phyloP scores from a whole-genome alignment of 2,329 filamentous ascomycete species.

The Amesomyces nigricolor region DNA sequence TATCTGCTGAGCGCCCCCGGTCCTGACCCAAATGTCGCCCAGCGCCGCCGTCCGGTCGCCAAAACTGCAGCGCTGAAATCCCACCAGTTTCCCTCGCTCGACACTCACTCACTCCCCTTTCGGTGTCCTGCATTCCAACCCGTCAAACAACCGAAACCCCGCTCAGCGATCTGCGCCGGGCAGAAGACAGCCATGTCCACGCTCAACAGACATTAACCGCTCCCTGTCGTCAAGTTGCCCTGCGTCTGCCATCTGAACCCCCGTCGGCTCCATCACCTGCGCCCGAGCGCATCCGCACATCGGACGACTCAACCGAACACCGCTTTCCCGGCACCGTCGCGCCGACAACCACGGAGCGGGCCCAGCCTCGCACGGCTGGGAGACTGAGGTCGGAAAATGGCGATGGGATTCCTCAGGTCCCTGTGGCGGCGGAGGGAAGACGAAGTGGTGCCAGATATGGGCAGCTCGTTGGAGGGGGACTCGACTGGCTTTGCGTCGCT shows the following conservation, averaged over 20 bases:
- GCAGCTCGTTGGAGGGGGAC: constrained; percentile 31
- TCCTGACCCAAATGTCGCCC: not conserved
- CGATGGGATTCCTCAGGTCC: constrained; percentile 17
- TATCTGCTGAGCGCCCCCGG: not conserved
- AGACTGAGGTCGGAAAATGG: constrained; percentile 16
- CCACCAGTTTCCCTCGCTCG: constrained; percentile 7
- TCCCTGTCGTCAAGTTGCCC: constrained; percentile 17
- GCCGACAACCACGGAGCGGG: constrained; percentile 19
- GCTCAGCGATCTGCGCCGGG: constrained; percentile 22
- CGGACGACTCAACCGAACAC: constrained; percentile 9
- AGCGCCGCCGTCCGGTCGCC: constrained; percentile 3
- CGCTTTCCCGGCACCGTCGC: constrained; percentile 15
- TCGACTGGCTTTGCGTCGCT: constrained; percentile 42
- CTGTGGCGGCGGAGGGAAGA: constrained; percentile 25
- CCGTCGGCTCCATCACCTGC: not conserved
- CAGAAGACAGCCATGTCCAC: constrained; percentile 25
- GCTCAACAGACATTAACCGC: constrained; percentile 22
- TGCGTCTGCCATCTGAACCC: constrained; percentile 1
- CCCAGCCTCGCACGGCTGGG: constrained; percentile 14
- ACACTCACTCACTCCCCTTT: constrained; percentile 6
- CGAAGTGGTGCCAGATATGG: constrained; percentile 24
- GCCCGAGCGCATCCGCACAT: constrained; percentile 9
- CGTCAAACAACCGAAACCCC: constrained; percentile 12
- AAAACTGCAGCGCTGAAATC: constrained; percentile 2
- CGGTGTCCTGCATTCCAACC: constrained; percentile 11